Base-by-base conservation (phyloP, 441 rosid genomes). In the Gossypium aridum region DNA sequence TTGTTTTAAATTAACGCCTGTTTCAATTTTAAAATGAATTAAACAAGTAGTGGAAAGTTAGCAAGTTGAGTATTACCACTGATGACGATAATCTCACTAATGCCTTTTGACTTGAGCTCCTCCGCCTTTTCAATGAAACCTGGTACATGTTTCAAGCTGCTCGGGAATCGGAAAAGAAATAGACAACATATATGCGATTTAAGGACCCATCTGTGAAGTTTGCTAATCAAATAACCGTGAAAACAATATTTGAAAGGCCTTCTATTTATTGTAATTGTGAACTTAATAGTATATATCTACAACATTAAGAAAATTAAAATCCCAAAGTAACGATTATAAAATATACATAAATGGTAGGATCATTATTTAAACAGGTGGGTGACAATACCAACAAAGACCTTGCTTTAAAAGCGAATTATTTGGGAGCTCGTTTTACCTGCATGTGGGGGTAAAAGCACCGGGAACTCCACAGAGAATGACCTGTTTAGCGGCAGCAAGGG, bases 381-480 rank as follows among this genome's bases (percentile, higher is more conserved):
- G 3, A 39, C 45, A 39, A 39, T 39, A 39, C 12, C 45, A 39
- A 39, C 10, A 39, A 8, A 39, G 45, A 39, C 45, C 45, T 8
- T 39, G 45, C 8, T 8, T 39, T 8, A 39, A 39, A 39, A 39
- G 45, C 45, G 45, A 39, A 2, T 39, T 1, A 39, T 39, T 39
- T 39, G 10, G 45, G 12, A 19, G 20, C 60, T 56, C 26, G 25
- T 34, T 64, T 19, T 75, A 90, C 97, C 97, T 92, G 92, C 97
- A 91, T 17, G 94, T 89, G 34, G 98, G 97, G n/a, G 99, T 94
- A 83, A 94, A 94, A 68, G 98, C 98, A 55, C 99, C 97, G 73
- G 98, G 99, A 61, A 94, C 97, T 23, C 96, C 98, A 59, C 90
- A 83, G 78, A 94, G 82, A 69, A 91, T 62, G 80, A 88, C 87